Evolutionary conservation across 164 flowering plant species (phyloP).

Genomic region (Aristolochia fimbriata): DNA sequence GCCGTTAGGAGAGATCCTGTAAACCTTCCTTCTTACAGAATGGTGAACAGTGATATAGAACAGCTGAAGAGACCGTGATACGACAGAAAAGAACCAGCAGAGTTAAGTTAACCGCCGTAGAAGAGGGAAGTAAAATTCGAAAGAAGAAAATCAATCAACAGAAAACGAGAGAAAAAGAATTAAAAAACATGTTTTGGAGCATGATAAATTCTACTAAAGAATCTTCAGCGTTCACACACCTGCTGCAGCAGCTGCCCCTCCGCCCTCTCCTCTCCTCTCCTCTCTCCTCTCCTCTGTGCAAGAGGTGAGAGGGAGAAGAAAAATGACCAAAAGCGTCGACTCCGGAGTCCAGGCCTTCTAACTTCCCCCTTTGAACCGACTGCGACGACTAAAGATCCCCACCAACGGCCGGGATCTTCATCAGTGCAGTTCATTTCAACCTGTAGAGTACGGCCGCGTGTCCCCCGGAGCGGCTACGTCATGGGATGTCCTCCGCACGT

Average conservation of each 20-base stretch:
- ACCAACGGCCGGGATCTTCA: slow-evolving; percentile 5
- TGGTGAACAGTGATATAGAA: too few relatives aligned
- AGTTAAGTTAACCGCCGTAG: background rate
- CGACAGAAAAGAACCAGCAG: background rate
- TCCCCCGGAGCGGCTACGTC: too few relatives aligned
- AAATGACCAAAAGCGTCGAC: background rate
- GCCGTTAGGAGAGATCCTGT: background rate
- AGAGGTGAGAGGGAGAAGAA: slow-evolving; percentile 2
- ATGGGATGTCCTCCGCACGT: background rate
- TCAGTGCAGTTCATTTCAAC: background rate
- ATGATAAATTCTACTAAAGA: background rate
- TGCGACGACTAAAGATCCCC: slow-evolving; percentile 1
- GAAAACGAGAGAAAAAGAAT: background rate
- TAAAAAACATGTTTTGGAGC: background rate
- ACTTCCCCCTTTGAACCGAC: slow-evolving; percentile 2
- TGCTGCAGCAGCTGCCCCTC: slow-evolving; percentile 2
- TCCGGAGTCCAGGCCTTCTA: background rate
- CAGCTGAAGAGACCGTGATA: background rate
- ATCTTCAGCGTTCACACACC: background rate
- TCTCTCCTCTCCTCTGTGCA: background rate
- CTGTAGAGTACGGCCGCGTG: background rate
- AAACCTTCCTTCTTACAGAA: background rate
- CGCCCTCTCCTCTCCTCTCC: background rate
- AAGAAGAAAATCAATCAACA: background rate
- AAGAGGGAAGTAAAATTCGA: background rate